These are phyloP conservation scores for Mycena vulgaris DNA, from an alignment of 768 basidiomycete species.

Conservation along the genomic window DNA sequence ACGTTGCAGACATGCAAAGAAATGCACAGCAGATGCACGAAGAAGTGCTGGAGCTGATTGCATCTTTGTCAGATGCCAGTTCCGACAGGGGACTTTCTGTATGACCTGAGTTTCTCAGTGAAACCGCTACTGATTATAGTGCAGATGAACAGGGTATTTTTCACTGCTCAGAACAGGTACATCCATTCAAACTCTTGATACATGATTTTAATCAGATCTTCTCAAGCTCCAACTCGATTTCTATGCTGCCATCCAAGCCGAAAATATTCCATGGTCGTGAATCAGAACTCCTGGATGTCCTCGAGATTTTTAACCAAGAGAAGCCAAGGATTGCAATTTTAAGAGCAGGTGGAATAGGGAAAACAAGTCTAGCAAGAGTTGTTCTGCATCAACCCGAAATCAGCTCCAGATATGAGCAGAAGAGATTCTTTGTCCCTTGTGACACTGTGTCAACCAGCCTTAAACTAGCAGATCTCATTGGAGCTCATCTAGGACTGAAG, in stretches of 20 bases:
- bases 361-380: constrained; percentile 10
- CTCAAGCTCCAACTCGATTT: constrained; percentile 3
- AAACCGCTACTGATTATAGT: not conserved
- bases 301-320: too few relatives aligned
- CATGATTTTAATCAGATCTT: not conserved
- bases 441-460: not conserved
- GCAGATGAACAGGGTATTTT: not conserved
- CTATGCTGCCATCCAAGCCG: constrained; percentile 6
- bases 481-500: not conserved
- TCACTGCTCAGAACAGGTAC: not conserved
- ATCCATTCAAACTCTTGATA: not conserved
- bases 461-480: constrained; percentile 4
- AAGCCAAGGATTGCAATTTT: too few relatives aligned
- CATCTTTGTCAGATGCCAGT: not conserved
- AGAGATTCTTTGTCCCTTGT: too few relatives aligned
- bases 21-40: not conserved
- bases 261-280: too few relatives aligned
- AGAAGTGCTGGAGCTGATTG: constrained; percentile 9
- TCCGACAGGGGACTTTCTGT: constrained; percentile 2
- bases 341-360: too few relatives aligned
- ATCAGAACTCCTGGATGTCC: too few relatives aligned
- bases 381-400: constrained; percentile 12
- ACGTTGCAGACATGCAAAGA: not conserved
- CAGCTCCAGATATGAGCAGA: not conserved
- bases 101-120: not conserved